phyloP scores from a whole-genome alignment of 208 protist genomes.

The Trypanosoma melophagium region DNA sequence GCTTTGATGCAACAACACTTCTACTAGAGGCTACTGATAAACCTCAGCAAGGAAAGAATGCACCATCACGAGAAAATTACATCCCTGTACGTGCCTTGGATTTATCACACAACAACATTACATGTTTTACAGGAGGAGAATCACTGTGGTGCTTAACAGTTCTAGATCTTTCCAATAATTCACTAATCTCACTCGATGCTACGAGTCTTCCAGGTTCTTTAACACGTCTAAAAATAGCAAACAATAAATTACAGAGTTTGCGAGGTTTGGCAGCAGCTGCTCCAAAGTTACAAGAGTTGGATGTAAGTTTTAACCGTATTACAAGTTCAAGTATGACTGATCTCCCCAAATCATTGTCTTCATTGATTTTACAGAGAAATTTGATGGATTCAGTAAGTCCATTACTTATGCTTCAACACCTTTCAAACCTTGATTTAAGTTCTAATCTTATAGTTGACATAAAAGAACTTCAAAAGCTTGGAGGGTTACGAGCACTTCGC shows the following conservation, averaged over 20 bases:
- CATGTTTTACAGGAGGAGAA: conserved; percentile 61
- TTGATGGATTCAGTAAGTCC: conserved; percentile 43
- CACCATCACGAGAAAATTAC: conserved; percentile 10
- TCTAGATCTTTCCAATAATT: conserved; percentile 75
- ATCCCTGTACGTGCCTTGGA: conserved; percentile 47
- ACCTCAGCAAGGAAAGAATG: conserved; percentile 14
- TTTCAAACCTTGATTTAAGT: conserved; percentile 49
- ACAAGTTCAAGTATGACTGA: conserved; percentile 37
- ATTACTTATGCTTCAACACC: conserved; percentile 33
- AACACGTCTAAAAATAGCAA: conserved; percentile 42
- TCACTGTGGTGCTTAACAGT: conserved; percentile 40
- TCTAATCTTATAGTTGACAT: conserved; percentile 41
- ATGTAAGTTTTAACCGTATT: conserved; percentile 65
- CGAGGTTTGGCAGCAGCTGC: conserved; percentile 31
- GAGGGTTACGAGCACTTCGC: conserved; percentile 42
- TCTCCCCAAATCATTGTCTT: conserved; percentile 40
- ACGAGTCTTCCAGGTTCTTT: conserved; percentile 48
- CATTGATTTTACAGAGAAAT: conserved; percentile 49
- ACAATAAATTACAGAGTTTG: conserved; percentile 58
- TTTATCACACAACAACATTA: conserved; percentile 73
- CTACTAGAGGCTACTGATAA: conserved; percentile 26
- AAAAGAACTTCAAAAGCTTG: conserved; percentile 37
- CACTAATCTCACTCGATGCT: conserved; percentile 38
- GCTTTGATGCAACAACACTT: conserved; percentile 60
- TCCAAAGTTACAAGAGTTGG: conserved; percentile 53